A percentile compares a stretch with the other conserved stretches of the same genome.
Evolutionary conservation across 768 basidiomycete genomes (phyloP).

Genomic region (Imleria badia): DNA sequence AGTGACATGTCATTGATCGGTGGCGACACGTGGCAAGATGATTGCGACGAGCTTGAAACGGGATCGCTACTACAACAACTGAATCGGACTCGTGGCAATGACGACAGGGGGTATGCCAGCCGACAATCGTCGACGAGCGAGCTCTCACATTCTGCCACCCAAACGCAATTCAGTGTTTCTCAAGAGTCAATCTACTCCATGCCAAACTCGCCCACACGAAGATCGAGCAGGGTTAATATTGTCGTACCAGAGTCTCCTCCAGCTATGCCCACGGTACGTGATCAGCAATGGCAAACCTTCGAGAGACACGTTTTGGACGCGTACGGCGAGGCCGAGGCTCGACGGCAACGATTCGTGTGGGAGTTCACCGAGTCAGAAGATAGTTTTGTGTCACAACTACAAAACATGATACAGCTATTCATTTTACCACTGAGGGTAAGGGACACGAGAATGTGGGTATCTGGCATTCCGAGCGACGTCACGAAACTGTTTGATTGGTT

Average conservation of each 20-base stretch:
- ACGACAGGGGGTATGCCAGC: background rate
- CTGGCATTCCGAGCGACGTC: conserved; percentile 71
- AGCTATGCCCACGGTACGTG: conserved; percentile 8
- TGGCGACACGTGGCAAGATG: conserved; percentile 41
- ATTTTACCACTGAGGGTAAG: conserved; percentile 74
- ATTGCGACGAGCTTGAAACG: conserved; percentile 28
- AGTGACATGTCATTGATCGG: conserved; percentile 49
- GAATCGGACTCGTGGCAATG: background rate
- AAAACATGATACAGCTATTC: conserved; percentile 68
- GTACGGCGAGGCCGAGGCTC: conserved; percentile 52
- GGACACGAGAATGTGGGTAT: conserved; percentile 72
- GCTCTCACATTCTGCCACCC: conserved; percentile 11
- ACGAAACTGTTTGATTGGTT: conserved; percentile 83
- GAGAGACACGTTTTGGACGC: conserved; percentile 22
- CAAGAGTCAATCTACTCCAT: conserved; percentile 28
- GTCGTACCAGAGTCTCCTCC: conserved; percentile 12
- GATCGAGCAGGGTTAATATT: conserved; percentile 9
- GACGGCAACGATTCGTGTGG: conserved; percentile 65
- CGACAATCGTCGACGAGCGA: conserved; percentile 7
- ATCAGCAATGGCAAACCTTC: conserved; percentile 24
- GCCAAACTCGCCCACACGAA: conserved; percentile 9
- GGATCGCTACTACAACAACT: conserved; percentile 30
- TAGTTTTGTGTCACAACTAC: conserved; percentile 63
- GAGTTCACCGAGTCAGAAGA: conserved; percentile 70
- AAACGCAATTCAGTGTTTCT: conserved; percentile 19